Percentiles rank a stretch among this genome's conserved stretches.
phyloP scores from a whole-genome alignment of 2,329 filamentous ascomycete genomes.

The Arachnomyces sp. region DNA sequence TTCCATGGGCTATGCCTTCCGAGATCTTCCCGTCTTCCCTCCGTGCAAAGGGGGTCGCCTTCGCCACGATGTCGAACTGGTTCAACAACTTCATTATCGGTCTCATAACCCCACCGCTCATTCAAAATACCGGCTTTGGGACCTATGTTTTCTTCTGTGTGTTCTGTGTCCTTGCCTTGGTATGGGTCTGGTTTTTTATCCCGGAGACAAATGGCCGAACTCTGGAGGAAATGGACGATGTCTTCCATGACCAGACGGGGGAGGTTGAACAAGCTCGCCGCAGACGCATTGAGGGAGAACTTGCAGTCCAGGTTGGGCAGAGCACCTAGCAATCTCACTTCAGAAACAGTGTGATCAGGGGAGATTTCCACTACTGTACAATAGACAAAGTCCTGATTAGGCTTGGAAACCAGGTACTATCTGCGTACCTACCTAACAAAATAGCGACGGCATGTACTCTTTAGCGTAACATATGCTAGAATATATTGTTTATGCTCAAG shows the following conservation, averaged over 20 bases:
- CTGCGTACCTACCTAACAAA: too few relatives aligned
- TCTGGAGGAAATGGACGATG: conserved; percentile 46
- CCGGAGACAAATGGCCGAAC: conserved; percentile 49
- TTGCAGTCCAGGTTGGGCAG: too few relatives aligned
- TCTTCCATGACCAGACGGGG: conserved; percentile 18
- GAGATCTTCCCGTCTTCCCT: conserved; percentile 68
- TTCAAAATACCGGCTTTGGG: conserved; percentile 45
- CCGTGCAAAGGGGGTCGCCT: conserved; percentile 49
- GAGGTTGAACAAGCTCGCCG: too few relatives aligned
- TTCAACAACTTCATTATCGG: conserved; percentile 58
- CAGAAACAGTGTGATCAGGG: too few relatives aligned
- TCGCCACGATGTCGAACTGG: conserved; percentile 32
- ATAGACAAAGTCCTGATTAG: too few relatives aligned
- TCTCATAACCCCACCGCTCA: conserved; percentile 54
- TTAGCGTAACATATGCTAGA: too few relatives aligned
- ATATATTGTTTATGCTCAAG: too few relatives aligned
- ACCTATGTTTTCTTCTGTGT: conserved; percentile 50
- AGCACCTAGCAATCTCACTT: too few relatives aligned
- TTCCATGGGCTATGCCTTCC: conserved; percentile 65
- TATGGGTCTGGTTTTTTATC: conserved; percentile 44
- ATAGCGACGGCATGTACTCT: too few relatives aligned
- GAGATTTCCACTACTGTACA: too few relatives aligned
- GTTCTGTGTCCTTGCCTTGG: conserved; percentile 40
- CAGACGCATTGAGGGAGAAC: too few relatives aligned
- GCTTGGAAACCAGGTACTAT: too few relatives aligned